Evolutionary conservation across 2,329 filamentous ascomycete species (phyloP).

Genomic region (Biscogniauxia marginata): DNA sequence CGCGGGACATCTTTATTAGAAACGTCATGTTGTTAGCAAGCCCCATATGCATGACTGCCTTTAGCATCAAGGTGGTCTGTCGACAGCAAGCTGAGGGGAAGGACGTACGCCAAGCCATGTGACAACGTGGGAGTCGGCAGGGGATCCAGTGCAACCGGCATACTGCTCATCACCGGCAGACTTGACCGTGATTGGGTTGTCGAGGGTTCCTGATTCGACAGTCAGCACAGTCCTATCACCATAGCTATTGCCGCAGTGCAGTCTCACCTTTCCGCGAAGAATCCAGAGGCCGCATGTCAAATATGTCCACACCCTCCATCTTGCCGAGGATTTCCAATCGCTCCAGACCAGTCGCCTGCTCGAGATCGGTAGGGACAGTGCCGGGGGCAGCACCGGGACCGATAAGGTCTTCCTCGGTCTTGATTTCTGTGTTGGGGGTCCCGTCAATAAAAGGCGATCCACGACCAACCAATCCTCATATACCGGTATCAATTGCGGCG

Average conservation of each 20-base stretch:
- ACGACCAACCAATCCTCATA: neutral
- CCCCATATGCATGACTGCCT: too few relatives aligned
- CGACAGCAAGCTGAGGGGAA: neutral
- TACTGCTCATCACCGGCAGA: conserved; percentile 96
- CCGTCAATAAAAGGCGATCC: conserved; percentile 17
- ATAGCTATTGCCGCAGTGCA: neutral
- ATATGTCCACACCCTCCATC: conserved; percentile 97
- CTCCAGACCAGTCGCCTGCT: conserved; percentile 96
- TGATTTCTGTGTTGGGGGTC: conserved; percentile 66
- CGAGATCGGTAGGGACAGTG: conserved; percentile 87
- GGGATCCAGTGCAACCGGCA: conserved; percentile 90
- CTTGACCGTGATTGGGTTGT: conserved; percentile 87
- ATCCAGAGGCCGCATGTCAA: conserved; percentile 97
- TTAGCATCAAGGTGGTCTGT: neutral
- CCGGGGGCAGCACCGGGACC: conserved; percentile 79
- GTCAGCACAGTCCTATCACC: conserved; percentile 23
- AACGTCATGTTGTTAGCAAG: too few relatives aligned
- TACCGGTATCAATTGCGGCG: conserved; percentile 11
- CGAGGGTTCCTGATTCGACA: conserved; percentile 67
- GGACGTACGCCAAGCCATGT: conserved; percentile 82
- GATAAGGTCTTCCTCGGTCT: conserved; percentile 76
- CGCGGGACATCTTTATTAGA: conserved; percentile 68
- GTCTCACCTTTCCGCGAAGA: conserved; percentile 75
- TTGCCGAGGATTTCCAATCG: conserved; percentile 98
- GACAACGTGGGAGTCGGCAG: conserved; percentile 86